Conservation (phyloP, 2,329 filamentous ascomycete species). For the Aureobasidium musti region DNA sequence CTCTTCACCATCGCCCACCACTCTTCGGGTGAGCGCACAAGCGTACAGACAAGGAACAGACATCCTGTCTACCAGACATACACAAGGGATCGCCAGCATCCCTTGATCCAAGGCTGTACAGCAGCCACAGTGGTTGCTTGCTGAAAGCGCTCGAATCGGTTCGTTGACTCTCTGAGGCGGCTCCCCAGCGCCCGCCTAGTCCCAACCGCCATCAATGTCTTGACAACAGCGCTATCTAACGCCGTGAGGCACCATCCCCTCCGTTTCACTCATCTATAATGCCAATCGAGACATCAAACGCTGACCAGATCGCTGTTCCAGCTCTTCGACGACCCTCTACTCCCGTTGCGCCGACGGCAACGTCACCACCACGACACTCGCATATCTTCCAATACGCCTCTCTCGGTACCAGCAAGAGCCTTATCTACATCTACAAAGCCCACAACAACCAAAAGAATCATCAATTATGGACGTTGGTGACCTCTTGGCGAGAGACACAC, state of each 20-base stretch:
- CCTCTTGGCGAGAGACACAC: conserved; percentile 38
- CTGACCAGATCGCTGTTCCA: conserved; percentile 16
- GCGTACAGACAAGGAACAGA: not conserved
- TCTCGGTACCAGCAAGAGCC: conserved; percentile 2
- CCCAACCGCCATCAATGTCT: conserved; percentile 30
- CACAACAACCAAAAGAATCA: not conserved
- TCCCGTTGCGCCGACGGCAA: conserved; percentile 39
- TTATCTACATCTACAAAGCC: conserved; percentile 7
- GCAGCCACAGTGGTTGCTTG: not conserved
- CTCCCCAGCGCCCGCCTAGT: conserved; percentile 23
- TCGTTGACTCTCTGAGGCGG: conserved; percentile 15
- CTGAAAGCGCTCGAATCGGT: conserved; percentile 22
- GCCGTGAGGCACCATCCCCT: not conserved
- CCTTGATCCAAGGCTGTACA: not conserved
- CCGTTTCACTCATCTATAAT: not conserved
- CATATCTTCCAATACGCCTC: conserved; percentile 25
- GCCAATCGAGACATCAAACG: conserved; percentile 19
- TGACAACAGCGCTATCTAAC: not conserved
- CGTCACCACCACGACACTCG: conserved; percentile 32
- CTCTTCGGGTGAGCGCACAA: conserved; percentile 19
- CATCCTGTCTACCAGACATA: not conserved
- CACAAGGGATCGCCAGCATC: not conserved
- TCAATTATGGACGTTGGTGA: conserved; percentile 43
- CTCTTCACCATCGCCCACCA: conserved; percentile 21
- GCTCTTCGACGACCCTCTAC: conserved; percentile 8